These are phyloP conservation scores for Rubia balearica DNA, from an alignment of 305 asterid species.

Conservation along the genomic window DNA sequence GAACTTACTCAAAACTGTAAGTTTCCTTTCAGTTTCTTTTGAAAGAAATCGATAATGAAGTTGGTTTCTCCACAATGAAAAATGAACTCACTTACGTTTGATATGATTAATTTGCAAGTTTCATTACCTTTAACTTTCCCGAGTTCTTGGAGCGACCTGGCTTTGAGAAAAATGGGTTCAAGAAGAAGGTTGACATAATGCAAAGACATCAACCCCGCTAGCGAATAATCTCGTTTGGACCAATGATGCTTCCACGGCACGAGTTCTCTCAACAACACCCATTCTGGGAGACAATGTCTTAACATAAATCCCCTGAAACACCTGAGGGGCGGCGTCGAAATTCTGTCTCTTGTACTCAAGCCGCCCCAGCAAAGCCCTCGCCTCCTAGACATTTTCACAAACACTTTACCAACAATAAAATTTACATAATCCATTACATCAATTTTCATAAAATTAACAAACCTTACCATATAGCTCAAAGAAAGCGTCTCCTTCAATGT, in stretches of 20 bases:
- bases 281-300: slow-evolving; percentile 58
- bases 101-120: no score
- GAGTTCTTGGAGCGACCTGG: no score
- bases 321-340: slow-evolving; percentile 93
- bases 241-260: no score
- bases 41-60: no score
- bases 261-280: slow-evolving; percentile 44
- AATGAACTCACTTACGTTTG: no score
- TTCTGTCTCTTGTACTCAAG: slow-evolving; percentile 68
- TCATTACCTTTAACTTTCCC: no score
- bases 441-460: background rate
- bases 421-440: background rate
- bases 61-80: no score
- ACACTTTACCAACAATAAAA: background rate
- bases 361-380: slow-evolving; percentile 27
- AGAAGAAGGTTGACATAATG: no score
- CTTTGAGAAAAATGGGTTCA: no score
- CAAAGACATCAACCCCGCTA: no score
- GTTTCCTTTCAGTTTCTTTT: slow-evolving; percentile 13
- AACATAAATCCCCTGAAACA: slow-evolving; percentile 82
- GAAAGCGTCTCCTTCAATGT: slow-evolving; percentile 88
- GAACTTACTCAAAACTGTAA: slow-evolving; percentile 42
- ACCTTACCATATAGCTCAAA: slow-evolving; percentile 68
- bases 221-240: no score
- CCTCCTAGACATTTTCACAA: slow-evolving; percentile 48